Base-by-base conservation (phyloP, 164 flowering plant species). In the Kalanchoe fedtschenkoi region DNA sequence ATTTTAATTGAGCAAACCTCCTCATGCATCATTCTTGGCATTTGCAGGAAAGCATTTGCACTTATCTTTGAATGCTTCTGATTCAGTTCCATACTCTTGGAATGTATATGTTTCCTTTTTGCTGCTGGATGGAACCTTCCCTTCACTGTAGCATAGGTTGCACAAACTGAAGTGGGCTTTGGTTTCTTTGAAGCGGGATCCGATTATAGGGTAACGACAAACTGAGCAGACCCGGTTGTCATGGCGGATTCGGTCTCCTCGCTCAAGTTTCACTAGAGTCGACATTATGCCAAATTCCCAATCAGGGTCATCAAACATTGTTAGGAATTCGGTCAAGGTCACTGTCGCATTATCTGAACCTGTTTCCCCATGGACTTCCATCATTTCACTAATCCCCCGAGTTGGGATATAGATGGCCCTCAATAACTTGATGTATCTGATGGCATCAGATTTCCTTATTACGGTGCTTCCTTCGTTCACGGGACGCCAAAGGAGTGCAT, bases 221-320 rank as follows among this genome's bases (percentile, higher is more conserved):
- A 86, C 83, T 4, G 87, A 73, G 69, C 99, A 93, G 26, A 76
- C 65, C 38, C 75, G 83, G 41, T 65, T 61, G n/a, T 91, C 95
- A 74, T 93, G 99, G 21, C 99, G 88, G 37, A 68, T 81, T 62
- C 97, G 75, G 41, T 93, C 99, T 15, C 85, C 83, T 19, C 44
- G 60, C 71, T 90, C 99, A 34, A 93, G 96, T 76, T 84, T 90
- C 73, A 86, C 62, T 22, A 93, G 69, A 54, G 80, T 84, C 30
- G 86, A 69, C 87, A 93, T 77, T 61, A 93, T 79, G 60, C 96
- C 95, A 64, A 90, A 88, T 28, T 97, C 99, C 95, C 96, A 88
- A 61, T 93, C 99, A 17, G 73, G 77, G 70, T 93, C 97, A 74
- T 93, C 86, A 70, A 93, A 93, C 89, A 91, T 83, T 62, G 68